Base-by-base conservation (phyloP, 2,329 filamentous ascomycete genomes). In the Hymenotorrendiella dingleyae region DNA sequence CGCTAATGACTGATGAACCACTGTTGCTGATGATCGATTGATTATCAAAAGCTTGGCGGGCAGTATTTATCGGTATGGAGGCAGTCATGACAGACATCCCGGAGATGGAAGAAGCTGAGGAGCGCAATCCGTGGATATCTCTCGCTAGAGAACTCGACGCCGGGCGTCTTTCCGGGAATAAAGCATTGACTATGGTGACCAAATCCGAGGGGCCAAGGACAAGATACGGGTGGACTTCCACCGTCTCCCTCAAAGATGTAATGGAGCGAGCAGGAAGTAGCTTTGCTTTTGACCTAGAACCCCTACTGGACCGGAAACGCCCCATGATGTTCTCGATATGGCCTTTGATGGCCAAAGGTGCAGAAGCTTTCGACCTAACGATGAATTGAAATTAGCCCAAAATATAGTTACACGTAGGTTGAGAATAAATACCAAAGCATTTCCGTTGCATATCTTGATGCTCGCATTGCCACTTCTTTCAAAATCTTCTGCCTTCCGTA, bases 401-500 rank as follows among this genome's bases (percentile, higher is more conserved):
- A n/a, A n/a, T n/a, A n/a, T n/a, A n/a, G n/a, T n/a, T n/a, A n/a
- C n/a, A n/a, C n/a, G n/a, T n/a, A n/a, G n/a, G n/a, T n/a, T n/a
- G n/a, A 7, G 17, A 26, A 4, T 40, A 14, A 33, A 72, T 73
- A 62, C 78, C 78, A 45, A 78, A 59, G 73, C 65, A 88, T 81
- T 56, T 90, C 86, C 46, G 86, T 79, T 10, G 91, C 86, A 50
- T 86, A 76, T 56, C 85, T 82, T 59, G 90, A 84, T 37, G 86
- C 84, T 49, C 84, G 80, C 61, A 85, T 80, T 42, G 85, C 88
- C 43, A 96, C 83, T 60, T 91, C 84, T 56, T 82, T 82, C 43
- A 85, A 68, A 43, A 85, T 84, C 63, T 82, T 90, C 57, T 94
- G 86, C 32, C 93, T 80, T 30, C 88, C 89, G 64, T 91, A 88